These are phyloP conservation scores for Tuber brumale DNA, from an alignment of 495 filamentous ascomycete species.

Conservation along the genomic window DNA sequence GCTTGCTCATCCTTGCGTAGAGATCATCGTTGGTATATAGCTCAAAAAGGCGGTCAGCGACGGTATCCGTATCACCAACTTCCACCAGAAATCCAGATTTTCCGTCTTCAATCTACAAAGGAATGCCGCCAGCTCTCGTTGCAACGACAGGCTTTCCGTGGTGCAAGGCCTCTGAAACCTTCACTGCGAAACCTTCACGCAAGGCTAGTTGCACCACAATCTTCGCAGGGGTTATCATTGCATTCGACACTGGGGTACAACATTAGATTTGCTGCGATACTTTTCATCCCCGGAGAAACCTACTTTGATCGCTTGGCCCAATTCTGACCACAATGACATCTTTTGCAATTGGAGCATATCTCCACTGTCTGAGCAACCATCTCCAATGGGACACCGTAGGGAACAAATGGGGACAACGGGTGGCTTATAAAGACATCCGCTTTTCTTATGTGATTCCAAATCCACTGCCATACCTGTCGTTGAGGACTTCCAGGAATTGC, in stretches of 20 bases:
- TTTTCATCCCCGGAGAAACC: too few relatives aligned
- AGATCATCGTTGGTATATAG: slow-evolving; percentile 61
- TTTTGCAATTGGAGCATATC: too few relatives aligned
- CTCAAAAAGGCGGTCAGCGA: slow-evolving; percentile 62
- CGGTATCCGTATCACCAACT: slow-evolving; percentile 63
- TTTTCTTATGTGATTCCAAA: too few relatives aligned
- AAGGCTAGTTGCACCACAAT: too few relatives aligned
- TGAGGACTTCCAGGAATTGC: slow-evolving; percentile 58
- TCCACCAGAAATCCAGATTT: slow-evolving; percentile 74
- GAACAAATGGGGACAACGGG: slow-evolving; percentile 69
- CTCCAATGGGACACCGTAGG: slow-evolving; percentile 56
- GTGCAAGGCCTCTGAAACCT: slow-evolving; percentile 83
- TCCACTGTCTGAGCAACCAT: slow-evolving; percentile 42
- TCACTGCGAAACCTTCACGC: slow-evolving; percentile 44
- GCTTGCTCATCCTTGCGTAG: slow-evolving; percentile 61
- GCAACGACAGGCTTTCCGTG: slow-evolving; percentile 79
- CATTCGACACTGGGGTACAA: slow-evolving; percentile 51
- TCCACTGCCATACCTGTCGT: slow-evolving; percentile 28
- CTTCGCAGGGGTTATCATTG: too few relatives aligned
- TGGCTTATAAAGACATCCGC: too few relatives aligned
- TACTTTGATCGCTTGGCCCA: too few relatives aligned
- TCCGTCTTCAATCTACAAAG: slow-evolving; percentile 66
- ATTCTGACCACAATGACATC: too few relatives aligned
- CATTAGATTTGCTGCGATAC: too few relatives aligned
- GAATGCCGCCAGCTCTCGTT: slow-evolving; percentile 70